These are phyloP conservation scores for Emmonsiellopsis sp. DNA, from an alignment of 2,329 filamentous ascomycete genomes.

Conservation along the genomic window DNA sequence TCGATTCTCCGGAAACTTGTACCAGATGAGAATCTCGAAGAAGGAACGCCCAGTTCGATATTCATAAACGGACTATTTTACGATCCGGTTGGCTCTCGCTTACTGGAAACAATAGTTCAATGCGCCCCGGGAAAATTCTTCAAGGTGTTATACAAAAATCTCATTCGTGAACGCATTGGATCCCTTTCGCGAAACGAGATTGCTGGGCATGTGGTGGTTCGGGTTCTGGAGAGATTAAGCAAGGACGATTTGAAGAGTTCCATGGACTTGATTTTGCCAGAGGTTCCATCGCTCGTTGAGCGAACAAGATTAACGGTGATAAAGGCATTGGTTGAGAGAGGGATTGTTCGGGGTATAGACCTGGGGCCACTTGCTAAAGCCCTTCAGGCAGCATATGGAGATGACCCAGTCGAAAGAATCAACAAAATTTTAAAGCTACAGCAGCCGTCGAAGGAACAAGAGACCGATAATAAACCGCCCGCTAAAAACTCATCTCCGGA, in stretches of 20 bases:
- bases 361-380: slow-evolving; percentile 46
- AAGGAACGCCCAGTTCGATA: slow-evolving; percentile 61
- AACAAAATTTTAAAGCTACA: slow-evolving; percentile 52
- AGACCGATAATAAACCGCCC: slow-evolving; percentile 35
- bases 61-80: slow-evolving; percentile 86
- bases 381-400: slow-evolving; percentile 49
- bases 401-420: slow-evolving; percentile 42
- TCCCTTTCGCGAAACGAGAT: slow-evolving; percentile 81
- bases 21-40: slow-evolving; percentile 66
- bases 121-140: slow-evolving; percentile 79
- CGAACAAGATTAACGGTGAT: slow-evolving; percentile 70
- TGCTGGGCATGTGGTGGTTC: slow-evolving; percentile 77
- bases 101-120: slow-evolving; percentile 77
- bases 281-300: slow-evolving; percentile 62
- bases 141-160: slow-evolving; percentile 71
- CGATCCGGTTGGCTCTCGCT: slow-evolving; percentile 77
- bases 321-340: slow-evolving; percentile 74
- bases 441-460: slow-evolving; percentile 38
- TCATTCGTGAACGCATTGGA: slow-evolving; percentile 70
- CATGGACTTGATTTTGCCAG: slow-evolving; percentile 60
- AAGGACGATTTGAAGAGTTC: slow-evolving; percentile 75
- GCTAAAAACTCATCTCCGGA: slow-evolving; percentile 34
- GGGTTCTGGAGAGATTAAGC: slow-evolving; percentile 70
- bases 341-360: slow-evolving; percentile 55
- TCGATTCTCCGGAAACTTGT: slow-evolving; percentile 69